Evolutionary conservation across 495 filamentous ascomycete genomes (phyloP).

Genomic region (Chlorociboria aeruginascens): DNA sequence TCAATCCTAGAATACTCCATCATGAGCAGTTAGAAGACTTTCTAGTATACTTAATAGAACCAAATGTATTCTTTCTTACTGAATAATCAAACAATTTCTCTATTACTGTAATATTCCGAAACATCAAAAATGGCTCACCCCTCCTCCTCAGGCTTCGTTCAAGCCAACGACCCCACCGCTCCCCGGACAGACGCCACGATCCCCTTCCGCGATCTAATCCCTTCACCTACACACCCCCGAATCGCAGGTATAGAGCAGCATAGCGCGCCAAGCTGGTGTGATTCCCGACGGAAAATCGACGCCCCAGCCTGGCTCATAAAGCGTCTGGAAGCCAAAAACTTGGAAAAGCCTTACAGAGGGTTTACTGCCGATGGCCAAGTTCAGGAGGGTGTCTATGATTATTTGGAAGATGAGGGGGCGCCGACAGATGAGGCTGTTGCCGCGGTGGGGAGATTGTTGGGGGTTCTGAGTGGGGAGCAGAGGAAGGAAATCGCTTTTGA

Average conservation of each 20-base stretch:
- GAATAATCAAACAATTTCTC: too few relatives aligned
- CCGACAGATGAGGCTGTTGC: slow-evolving; percentile 12
- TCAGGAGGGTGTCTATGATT: slow-evolving; percentile 13
- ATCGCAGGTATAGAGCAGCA: slow-evolving; percentile 16
- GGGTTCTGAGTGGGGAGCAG: slow-evolving; percentile 9
- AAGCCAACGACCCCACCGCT: slow-evolving; percentile 12
- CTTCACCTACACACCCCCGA: slow-evolving; percentile 12
- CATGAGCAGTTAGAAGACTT: too few relatives aligned
- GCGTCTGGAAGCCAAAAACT: slow-evolving; percentile 8
- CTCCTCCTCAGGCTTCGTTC: slow-evolving; percentile 12
- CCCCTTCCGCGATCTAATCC: slow-evolving; percentile 18
- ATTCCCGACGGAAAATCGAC: slow-evolving; percentile 16
- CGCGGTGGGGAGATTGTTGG: slow-evolving; percentile 4
- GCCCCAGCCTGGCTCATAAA: slow-evolving; percentile 20
- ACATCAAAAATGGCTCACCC: background rate
- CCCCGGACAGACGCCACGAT: slow-evolving; percentile 17
- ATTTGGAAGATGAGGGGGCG: slow-evolving; percentile 18
- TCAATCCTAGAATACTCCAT: too few relatives aligned
- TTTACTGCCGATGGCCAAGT: slow-evolving; percentile 16
- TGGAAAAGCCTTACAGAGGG: slow-evolving; percentile 3
- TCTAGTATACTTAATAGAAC: too few relatives aligned
- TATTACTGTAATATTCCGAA: too few relatives aligned
- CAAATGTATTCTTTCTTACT: too few relatives aligned
- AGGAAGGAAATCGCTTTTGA: slow-evolving; percentile 12
- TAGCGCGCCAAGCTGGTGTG: slow-evolving; percentile 15